Evolutionary conservation across 2,329 filamentous ascomycete genomes (phyloP), one percentile per base, ranked within the genome.

Genomic region (Fusarium albidum): DNA sequence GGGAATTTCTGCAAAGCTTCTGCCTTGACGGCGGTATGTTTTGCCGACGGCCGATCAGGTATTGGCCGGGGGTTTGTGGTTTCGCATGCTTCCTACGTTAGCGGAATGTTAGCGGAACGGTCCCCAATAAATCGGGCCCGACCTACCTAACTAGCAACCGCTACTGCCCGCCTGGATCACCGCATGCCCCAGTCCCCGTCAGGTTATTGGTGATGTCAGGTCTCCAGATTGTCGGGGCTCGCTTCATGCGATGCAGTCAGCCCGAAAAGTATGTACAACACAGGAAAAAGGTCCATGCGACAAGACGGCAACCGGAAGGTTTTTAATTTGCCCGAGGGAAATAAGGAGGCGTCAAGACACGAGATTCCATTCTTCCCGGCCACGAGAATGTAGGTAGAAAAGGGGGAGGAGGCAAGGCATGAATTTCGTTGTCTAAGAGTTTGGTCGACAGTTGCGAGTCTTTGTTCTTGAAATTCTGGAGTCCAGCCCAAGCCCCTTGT

Each of bases 171-270:
- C 44, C n/a, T 21, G 18, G 52, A 66, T 65, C 61, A 49, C 57
- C 55, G 17, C 50, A 64, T 64, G 58, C 38, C 46, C 61, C 55
- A 59, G 52, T 49, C 47, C n/a, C 50, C 49, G 59, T 57, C 50
- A 66, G 55, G 55, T 54, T 57, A 61, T 61, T 56, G 54, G 64
- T 65, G 64, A 64, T 65, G 64, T 62, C 52, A 63, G 39, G 62
- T 65, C 59, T 62, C 57, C 52, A 65, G 64, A 60, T 37, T 46
- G 33, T 53, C 29, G 50, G 48, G 40, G 35, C 51, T 56, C 39
- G 42, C 40, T 56, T 47, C 26, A 18, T 32, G 48, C 21, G 33
- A 31, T 17, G 44, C 37, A 14, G 26, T 41, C 40, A 52, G 43
- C 11, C 28, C 34, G 15, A 34, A 17, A 17, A 14, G 13, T 3